Percentiles rank a stretch among this genome's conserved stretches.
Conservation (phyloP, 768 basidiomycete species). For the Suillus alpinus region DNA sequence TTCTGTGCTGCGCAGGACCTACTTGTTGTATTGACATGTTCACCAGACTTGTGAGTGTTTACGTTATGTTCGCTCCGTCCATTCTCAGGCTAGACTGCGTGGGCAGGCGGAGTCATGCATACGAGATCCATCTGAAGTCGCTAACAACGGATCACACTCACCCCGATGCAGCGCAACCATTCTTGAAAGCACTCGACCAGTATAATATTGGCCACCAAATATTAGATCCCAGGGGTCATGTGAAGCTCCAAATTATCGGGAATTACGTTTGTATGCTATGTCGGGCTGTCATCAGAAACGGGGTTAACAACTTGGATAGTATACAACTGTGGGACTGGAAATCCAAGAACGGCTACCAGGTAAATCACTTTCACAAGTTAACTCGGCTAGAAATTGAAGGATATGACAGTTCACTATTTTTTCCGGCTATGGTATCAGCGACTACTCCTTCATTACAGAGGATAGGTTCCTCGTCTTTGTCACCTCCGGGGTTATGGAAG, state of each 20-base stretch:
- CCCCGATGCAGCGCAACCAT: conserved; percentile 39
- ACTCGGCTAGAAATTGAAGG: background rate
- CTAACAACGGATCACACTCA: conserved; percentile 51
- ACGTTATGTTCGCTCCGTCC: background rate
- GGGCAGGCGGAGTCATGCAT: conserved; percentile 39
- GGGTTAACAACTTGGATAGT: conserved; percentile 38
- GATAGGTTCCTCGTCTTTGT: conserved; percentile 46
- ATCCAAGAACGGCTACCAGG: conserved; percentile 31
- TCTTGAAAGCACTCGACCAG: conserved; percentile 16
- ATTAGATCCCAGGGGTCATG: conserved; percentile 23
- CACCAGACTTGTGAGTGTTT: conserved; percentile 37
- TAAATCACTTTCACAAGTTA: conserved; percentile 15
- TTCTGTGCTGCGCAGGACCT: conserved; percentile 57
- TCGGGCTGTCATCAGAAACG: conserved; percentile 31
- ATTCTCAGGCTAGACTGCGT: conserved; percentile 1
- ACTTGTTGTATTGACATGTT: conserved; percentile 46
- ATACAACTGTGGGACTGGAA: conserved; percentile 55
- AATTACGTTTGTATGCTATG: conserved; percentile 48
- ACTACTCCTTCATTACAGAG: conserved; percentile 49
- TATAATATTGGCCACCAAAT: background rate
- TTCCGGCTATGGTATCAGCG: conserved; percentile 45
- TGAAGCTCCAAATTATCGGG: conserved; percentile 46
- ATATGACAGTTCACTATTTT: conserved; percentile 38
- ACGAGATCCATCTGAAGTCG: conserved; percentile 50
- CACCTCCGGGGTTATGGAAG: conserved; percentile 45